phyloP scores from a whole-genome alignment of 2,329 filamentous ascomycete species.

The Ophiostoma australiae region DNA sequence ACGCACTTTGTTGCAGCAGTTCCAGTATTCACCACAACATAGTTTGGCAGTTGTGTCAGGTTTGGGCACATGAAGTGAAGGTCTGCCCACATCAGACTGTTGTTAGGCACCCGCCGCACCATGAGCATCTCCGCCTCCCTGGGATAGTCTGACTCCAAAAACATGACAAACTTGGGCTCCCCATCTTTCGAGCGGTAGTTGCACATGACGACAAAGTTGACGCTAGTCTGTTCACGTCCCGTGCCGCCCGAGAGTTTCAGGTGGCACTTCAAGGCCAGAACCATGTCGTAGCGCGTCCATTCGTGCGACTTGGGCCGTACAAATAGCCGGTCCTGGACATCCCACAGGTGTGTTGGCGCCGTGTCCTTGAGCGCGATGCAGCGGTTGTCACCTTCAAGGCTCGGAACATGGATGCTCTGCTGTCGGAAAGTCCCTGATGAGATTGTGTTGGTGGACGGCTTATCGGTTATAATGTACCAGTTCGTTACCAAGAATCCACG shows the following conservation, averaged over 20 bases:
- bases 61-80: slow-evolving; percentile 13
- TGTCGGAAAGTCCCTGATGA: slow-evolving; percentile 14
- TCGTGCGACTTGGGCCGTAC: slow-evolving; percentile 21
- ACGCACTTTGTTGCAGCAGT: not conserved
- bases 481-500: slow-evolving; percentile 7
- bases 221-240: not conserved
- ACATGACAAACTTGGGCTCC: not conserved
- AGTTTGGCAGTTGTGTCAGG: not conserved
- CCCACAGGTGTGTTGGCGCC: slow-evolving; percentile 23
- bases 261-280: slow-evolving; percentile 18
- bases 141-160: slow-evolving; percentile 14
- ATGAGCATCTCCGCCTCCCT: slow-evolving; percentile 23
- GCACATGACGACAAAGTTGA: slow-evolving; percentile 16
- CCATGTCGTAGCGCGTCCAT: slow-evolving; percentile 24
- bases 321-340: slow-evolving; percentile 23
- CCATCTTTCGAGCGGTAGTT: not conserved
- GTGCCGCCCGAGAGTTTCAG: slow-evolving; percentile 6
- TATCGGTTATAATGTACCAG: slow-evolving; percentile 22
- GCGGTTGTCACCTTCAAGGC: not conserved
- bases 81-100: slow-evolving; percentile 22
- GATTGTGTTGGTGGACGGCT: not conserved
- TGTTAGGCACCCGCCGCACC: slow-evolving; percentile 17
- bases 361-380: slow-evolving; percentile 18
- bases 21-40: not conserved
- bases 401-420: slow-evolving; percentile 17